These are phyloP conservation scores for Pseudomonodictys pantanalensis DNA, from an alignment of 495 filamentous ascomycete species.

Conservation along the genomic window DNA sequence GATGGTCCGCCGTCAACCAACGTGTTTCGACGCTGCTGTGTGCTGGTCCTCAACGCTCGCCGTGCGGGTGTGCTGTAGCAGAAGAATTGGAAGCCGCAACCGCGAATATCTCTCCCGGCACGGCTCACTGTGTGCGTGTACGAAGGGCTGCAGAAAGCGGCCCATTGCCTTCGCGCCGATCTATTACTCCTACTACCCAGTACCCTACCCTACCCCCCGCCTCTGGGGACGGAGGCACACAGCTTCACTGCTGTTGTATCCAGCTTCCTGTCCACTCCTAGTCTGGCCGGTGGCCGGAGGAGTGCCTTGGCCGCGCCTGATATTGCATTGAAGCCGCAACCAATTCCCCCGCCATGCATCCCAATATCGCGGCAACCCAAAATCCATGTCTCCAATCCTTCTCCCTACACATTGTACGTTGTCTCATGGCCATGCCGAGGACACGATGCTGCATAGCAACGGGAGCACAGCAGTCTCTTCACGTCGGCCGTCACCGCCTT, in stretches of 20 bases:
- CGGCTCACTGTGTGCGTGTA: too few relatives aligned
- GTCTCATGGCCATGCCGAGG: slow-evolving; percentile 17
- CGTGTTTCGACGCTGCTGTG: too few relatives aligned
- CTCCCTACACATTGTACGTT: neutral
- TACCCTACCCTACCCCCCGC: too few relatives aligned
- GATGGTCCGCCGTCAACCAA: too few relatives aligned
- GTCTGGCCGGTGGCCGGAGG: neutral
- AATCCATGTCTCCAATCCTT: neutral
- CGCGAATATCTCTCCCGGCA: too few relatives aligned
- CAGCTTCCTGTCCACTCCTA: neutral
- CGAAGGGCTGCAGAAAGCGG: too few relatives aligned
- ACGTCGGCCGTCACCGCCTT: slow-evolving; percentile 10
- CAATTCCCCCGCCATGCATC: slow-evolving; percentile 1
- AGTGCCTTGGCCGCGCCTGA: neutral
- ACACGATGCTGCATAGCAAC: slow-evolving; percentile 26
- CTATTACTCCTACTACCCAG: too few relatives aligned
- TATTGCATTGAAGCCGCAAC: neutral
- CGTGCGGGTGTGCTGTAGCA: too few relatives aligned
- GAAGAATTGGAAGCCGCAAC: too few relatives aligned
- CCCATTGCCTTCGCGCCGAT: too few relatives aligned
- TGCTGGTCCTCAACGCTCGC: too few relatives aligned
- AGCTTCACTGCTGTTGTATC: neutral
- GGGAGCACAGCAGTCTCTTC: slow-evolving; percentile 7
- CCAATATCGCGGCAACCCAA: neutral
- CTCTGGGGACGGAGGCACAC: too few relatives aligned